Conservation (phyloP, 2,329 filamentous ascomycete genomes). For the Trichoderma harzianum region DNA sequence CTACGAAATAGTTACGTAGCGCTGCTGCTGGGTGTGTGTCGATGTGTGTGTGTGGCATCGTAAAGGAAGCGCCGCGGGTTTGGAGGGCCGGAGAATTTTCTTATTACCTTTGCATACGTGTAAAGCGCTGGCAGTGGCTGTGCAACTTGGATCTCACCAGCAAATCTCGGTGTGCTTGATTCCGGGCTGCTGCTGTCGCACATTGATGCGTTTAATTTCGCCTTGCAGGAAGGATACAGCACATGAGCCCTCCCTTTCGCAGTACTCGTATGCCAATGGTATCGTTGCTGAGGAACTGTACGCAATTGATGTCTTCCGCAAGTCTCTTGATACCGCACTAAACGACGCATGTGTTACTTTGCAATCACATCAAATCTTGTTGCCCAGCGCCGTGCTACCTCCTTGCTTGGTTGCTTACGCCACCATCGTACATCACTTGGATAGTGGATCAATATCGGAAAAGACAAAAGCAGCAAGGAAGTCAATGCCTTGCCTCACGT, state of each 20-base stretch:
- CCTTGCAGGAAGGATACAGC: slow-evolving; percentile 8
- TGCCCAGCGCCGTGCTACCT: background rate
- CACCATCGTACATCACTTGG: background rate
- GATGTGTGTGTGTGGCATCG: background rate
- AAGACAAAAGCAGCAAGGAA: background rate
- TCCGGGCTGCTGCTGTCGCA: background rate
- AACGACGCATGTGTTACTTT: background rate
- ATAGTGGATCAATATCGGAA: background rate
- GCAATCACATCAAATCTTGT: background rate
- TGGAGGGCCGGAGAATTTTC: background rate
- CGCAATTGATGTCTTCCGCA: background rate
- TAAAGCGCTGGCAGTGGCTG: background rate
- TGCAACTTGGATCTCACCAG: background rate
- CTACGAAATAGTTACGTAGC: background rate
- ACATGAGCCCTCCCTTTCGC: background rate
- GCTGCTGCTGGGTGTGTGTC: background rate
- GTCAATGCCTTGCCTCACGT: background rate
- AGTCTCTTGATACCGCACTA: background rate
- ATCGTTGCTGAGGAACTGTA: background rate
- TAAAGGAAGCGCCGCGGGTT: background rate
- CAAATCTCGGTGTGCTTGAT: slow-evolving; percentile 1
- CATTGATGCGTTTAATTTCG: background rate
- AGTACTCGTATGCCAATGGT: background rate
- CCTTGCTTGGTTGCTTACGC: background rate
- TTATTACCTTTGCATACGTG: background rate